Percentiles rank a stretch among this genome's conserved stretches.
Evolutionary conservation across 1,139 yeast genomes (phyloP).

Genomic region (Suhomyces choctaworum): DNA sequence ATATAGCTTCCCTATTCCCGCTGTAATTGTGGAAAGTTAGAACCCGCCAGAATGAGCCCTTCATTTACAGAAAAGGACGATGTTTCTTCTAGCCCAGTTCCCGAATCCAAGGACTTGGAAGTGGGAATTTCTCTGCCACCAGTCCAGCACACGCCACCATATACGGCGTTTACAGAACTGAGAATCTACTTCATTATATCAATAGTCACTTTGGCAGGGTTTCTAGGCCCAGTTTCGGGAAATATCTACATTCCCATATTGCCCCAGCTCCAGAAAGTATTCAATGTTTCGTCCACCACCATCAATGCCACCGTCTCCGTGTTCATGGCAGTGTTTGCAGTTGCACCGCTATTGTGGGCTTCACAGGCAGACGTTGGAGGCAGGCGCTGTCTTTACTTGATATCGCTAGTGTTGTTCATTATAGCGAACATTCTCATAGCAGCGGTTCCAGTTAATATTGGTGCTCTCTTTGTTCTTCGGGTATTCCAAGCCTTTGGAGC

Average conservation of each 20-base stretch:
- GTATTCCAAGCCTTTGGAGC: slow-evolving; percentile 57
- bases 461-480: slow-evolving; percentile 44
- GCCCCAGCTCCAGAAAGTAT: slow-evolving; percentile 46
- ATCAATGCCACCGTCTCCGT: slow-evolving; percentile 63
- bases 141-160: slow-evolving; percentile 4
- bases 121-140: not conserved
- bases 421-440: slow-evolving; percentile 51
- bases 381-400: slow-evolving; percentile 49
- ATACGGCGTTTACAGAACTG: slow-evolving; percentile 15
- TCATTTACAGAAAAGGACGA: not conserved
- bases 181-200: slow-evolving; percentile 28
- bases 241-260: slow-evolving; percentile 60
- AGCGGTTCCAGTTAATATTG: slow-evolving; percentile 48
- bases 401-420: slow-evolving; percentile 46
- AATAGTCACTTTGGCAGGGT: slow-evolving; percentile 51
- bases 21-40: not conserved
- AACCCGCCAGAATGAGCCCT: not conserved
- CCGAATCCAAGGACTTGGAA: not conserved
- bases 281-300: slow-evolving; percentile 42
- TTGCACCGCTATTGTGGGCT: slow-evolving; percentile 59
- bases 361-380: slow-evolving; percentile 60
- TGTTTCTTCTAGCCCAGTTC: not conserved
- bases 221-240: slow-evolving; percentile 60
- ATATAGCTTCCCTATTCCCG: no score
- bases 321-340: slow-evolving; percentile 56